Evolutionary conservation across 2,329 filamentous ascomycete genomes (phyloP).

Genomic region (Xylariomycetidae sp.): DNA sequence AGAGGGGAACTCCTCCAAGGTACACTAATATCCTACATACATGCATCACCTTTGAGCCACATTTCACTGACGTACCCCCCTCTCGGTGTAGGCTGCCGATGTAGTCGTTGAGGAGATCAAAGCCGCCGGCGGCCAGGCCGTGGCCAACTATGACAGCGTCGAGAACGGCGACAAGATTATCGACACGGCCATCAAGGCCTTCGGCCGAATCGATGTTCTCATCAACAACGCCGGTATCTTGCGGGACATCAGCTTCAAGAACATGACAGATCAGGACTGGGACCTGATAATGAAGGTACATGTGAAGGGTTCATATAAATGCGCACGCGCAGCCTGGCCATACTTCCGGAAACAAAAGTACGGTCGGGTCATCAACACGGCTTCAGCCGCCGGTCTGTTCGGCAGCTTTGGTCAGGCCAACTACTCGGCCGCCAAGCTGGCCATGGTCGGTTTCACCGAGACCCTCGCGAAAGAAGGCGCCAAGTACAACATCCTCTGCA

Average conservation of each 20-base stretch:
- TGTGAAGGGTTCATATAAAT: constrained; percentile 92
- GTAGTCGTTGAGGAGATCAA: constrained; percentile 80
- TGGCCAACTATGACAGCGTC: constrained; percentile 95
- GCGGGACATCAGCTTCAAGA: constrained; percentile 95
- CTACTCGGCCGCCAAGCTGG: constrained; percentile 96
- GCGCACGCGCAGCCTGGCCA: constrained; percentile 89
- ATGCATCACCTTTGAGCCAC: no score
- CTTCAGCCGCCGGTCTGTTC: constrained; percentile 92
- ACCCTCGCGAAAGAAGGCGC: constrained; percentile 94
- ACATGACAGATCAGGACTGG: constrained; percentile 97
- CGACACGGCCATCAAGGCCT: constrained; percentile 75
- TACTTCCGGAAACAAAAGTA: constrained; percentile 99
- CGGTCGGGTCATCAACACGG: constrained; percentile 92
- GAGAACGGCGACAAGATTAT: constrained; percentile 93
- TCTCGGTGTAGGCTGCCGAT: constrained; percentile 75
- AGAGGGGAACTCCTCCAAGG: constrained; percentile 82
- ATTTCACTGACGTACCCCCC: no score
- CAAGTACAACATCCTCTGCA: constrained; percentile 97
- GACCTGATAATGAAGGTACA: constrained; percentile 92
- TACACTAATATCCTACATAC: constrained; percentile 41
- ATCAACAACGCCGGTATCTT: constrained; percentile 98
- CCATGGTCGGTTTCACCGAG: constrained; percentile 95
- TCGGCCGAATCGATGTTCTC: constrained; percentile 86
- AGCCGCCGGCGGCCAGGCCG: constrained; percentile 85
- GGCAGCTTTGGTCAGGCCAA: constrained; percentile 95